Evolutionary conservation across 768 basidiomycete genomes (phyloP), one percentile per base, ranked within the genome.

Genomic region (Tricholoma matsutake): DNA sequence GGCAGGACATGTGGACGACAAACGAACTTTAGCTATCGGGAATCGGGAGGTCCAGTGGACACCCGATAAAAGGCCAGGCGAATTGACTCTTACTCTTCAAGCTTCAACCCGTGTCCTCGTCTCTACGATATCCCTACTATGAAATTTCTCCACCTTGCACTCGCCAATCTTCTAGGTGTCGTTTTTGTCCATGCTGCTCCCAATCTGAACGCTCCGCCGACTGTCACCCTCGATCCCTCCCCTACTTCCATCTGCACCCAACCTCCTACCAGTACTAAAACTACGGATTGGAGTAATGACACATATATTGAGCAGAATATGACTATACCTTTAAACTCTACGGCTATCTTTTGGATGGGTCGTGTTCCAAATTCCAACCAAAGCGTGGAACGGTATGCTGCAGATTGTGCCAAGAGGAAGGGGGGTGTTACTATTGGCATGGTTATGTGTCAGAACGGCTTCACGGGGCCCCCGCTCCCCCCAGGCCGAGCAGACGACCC

Each of bases 291-390:
- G 49, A 51, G 25, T 51, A 51, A 6, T 51, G 49, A 51, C 28
- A 14, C 0, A 2, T 29, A 51, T 20, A 51, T 51, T 29, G 4
- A 51, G 28, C 6, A 51, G 25, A 29, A 51, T 13, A 51, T 51
- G 49, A 29, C 29, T 6, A 51, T 51, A 29, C 14, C 49, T 29
- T 3, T 11, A 51, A 29, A 10, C 49, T 29, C 49, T 29, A 51
- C 49, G 11, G 25, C 49, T 51, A 29, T 51, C 49, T 51, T 51
- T 51, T 51, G 49, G 49, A 51, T 51, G 49, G 49, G 49, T 51
- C 49, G 28, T 51, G 49, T 51, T 29, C 49, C 49, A 1, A 51
- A 51, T 28, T 51, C 49, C 10, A 6, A 7, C 28, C 49, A 51
- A 51, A 51, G 49, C 49, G 49, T 51, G 25, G 49, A 28, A 51